phyloP scores from a whole-genome alignment of 495 filamentous ascomycete species.

The Penicillium cataractarum region DNA sequence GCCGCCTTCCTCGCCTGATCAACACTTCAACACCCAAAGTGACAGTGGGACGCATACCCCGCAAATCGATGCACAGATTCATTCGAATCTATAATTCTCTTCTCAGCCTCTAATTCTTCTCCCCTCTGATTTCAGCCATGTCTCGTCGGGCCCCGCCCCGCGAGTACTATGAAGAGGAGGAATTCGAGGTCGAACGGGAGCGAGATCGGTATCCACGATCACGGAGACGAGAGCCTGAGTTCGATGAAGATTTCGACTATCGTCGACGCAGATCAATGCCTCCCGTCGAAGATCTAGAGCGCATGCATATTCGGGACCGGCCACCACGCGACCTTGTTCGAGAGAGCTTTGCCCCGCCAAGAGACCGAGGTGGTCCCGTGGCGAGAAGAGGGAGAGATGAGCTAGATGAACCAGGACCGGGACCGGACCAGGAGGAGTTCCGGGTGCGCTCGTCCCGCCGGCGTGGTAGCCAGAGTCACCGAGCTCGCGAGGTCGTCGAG shows the following conservation, averaged over 20 bases:
- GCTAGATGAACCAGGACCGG: conserved; percentile 22
- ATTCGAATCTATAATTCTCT: not conserved
- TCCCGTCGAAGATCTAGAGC: conserved; percentile 37
- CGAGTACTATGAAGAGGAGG: conserved; percentile 38
- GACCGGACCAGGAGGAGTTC: conserved; percentile 35
- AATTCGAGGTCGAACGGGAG: conserved; percentile 34
- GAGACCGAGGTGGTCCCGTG: conserved; percentile 31
- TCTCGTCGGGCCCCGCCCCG: conserved; percentile 37
- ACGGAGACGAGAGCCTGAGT: conserved; percentile 25
- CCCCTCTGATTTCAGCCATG: conserved; percentile 30
- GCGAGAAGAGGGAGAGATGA: conserved; percentile 30
- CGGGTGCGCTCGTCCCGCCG: conserved; percentile 25
- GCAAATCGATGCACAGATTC: not conserved
- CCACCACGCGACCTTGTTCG: conserved; percentile 33
- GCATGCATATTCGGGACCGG: conserved; percentile 34
- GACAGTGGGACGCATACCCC: not conserved
- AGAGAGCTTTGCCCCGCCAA: conserved; percentile 22
- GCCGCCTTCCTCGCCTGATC: not conserved
- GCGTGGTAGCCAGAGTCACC: conserved; percentile 14
- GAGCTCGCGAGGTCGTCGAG: conserved; percentile 26
- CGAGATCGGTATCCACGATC: conserved; percentile 23
- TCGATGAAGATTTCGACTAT: conserved; percentile 30
- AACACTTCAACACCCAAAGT: not conserved
- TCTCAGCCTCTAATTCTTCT: not conserved
- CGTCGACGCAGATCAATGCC: conserved; percentile 33